A percentile compares a stretch with the other conserved stretches of the same genome.
These are phyloP conservation scores for Boletus rufocinnamomeus DNA, from an alignment of 768 basidiomycete species.

Conservation along the genomic window DNA sequence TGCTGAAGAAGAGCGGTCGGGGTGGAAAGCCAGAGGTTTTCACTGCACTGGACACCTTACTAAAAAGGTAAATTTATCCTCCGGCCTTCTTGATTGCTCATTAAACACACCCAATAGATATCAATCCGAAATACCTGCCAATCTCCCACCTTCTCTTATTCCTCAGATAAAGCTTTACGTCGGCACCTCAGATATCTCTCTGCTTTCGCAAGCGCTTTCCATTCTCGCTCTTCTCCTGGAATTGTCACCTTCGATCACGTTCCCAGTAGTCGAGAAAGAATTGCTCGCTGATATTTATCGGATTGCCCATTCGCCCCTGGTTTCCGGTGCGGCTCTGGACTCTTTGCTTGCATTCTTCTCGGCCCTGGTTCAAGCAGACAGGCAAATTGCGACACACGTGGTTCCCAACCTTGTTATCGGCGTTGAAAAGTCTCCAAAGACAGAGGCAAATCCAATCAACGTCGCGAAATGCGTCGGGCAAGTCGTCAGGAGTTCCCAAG, in stretches of 20 bases:
- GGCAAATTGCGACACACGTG: conserved; percentile 78
- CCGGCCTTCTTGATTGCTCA: neutral
- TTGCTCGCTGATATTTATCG: conserved; percentile 64
- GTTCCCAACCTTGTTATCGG: conserved; percentile 72
- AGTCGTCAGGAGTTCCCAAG: conserved; percentile 70
- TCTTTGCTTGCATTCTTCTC: conserved; percentile 81
- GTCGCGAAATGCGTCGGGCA: conserved; percentile 86
- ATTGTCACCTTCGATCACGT: conserved; percentile 63
- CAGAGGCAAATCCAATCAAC: conserved; percentile 59
- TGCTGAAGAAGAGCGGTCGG: conserved; percentile 79
- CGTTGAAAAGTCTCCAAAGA: conserved; percentile 63
- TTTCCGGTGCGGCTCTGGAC: conserved; percentile 78
- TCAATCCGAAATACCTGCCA: conserved; percentile 48
- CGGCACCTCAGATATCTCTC: conserved; percentile 71
- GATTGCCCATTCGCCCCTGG: conserved; percentile 76
- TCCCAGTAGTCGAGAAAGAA: conserved; percentile 76
- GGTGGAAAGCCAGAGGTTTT: conserved; percentile 81
- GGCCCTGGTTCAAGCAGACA: conserved; percentile 80
- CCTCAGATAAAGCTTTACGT: conserved; percentile 77
- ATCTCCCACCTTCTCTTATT: conserved; percentile 63
- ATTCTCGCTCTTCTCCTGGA: conserved; percentile 70
- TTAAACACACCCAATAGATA: conserved; percentile 38
- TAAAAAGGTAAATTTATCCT: conserved; percentile 55
- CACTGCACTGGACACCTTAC: conserved; percentile 67
- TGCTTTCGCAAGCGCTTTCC: conserved; percentile 71